Base-by-base conservation (phyloP, 768 basidiomycete species). In the Gautieria morchelliformis region DNA sequence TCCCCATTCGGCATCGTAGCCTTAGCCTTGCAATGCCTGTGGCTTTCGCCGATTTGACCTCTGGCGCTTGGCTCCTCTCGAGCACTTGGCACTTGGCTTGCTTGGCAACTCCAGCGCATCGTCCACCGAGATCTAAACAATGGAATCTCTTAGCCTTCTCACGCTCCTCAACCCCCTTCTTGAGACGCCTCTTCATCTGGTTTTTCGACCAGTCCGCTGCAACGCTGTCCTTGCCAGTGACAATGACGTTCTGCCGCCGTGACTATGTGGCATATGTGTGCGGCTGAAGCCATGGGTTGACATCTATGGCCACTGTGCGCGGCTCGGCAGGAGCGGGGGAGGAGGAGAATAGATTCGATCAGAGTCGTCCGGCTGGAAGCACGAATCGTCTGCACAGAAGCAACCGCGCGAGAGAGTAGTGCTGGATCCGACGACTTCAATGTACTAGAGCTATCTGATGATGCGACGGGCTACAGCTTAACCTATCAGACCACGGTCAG, bases 231-330 rank as follows among this genome's bases (percentile, higher is more conserved):
- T 90, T 93, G 62, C 79, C 77, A 20, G 90, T 79, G 4, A 82
- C 68, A 11, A 89, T 75, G 58, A 85, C 80, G 68, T 93, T 94
- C 60, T 79, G 79, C 68, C 87, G 4, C n/a, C 53, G 15, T 48
- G 59, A 3, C 64, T 60, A 15, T 24, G 32, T 49, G 17, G 46
- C 37, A 10, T 67, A 56, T 8, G 60, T 63, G 12, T 57, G 51
- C 9, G 71, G 71, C 1, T 71, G 70, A 17, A 96, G 83, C 93
- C 95, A 97, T 10, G 94, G 94, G 68, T 98, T 98, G 10, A 61
- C 58, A 19, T 67, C 66, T n/a, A 39, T 48, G 11, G 37, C 45
- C 10, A 54, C 30, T 9, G 54, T 20, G 12, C 27, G 57, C 40
- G 49, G 30, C 30, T 37, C 47, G 15, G 47, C 20, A n/a, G n/a